Percentiles rank a stretch among this genome's conserved stretches.
Conservation (phyloP, 1,284 basidiomycete species). For the Cryptococcus sp. region DNA sequence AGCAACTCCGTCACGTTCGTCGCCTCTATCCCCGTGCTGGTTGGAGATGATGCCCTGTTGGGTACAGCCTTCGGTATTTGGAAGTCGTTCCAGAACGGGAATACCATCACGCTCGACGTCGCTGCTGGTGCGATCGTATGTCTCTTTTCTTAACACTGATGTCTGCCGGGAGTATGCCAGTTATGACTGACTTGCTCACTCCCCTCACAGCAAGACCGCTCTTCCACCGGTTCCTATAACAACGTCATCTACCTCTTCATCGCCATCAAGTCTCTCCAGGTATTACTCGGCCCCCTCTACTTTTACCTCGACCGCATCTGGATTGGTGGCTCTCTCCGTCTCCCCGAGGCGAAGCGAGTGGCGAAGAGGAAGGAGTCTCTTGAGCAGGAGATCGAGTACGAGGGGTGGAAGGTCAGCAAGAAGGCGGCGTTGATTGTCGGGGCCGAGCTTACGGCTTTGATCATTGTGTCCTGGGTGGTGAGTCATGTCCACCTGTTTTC, state of each 20-base stretch:
- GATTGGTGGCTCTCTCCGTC: constrained; percentile 42
- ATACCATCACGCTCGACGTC: constrained; percentile 48
- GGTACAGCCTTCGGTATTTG: constrained; percentile 53
- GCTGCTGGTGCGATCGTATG: constrained; percentile 46
- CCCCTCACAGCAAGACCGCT: constrained; percentile 43
- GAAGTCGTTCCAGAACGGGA: constrained; percentile 47
- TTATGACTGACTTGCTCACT: background rate
- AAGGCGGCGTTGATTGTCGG: constrained; percentile 14
- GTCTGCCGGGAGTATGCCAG: too few relatives aligned
- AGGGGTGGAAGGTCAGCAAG: constrained; percentile 24
- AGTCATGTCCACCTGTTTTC: constrained; percentile 5
- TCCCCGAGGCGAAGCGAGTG: constrained; percentile 38
- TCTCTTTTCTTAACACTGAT: too few relatives aligned
- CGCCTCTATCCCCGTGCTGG: constrained; percentile 50
- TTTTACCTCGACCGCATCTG: constrained; percentile 37
- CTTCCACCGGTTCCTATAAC: constrained; percentile 41
- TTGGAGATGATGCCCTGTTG: constrained; percentile 45
- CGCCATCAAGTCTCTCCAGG: constrained; percentile 49
- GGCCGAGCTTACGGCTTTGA: constrained; percentile 19
- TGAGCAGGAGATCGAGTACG: constrained; percentile 14
- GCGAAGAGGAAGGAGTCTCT: constrained; percentile 23
- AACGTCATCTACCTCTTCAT: constrained; percentile 50
- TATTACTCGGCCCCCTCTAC: constrained; percentile 46
- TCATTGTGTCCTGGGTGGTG: constrained; percentile 32
- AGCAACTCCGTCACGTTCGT: constrained; percentile 50